Conservation (phyloP, 2,329 filamentous ascomycete genomes). For the Cordyceps militaris region DNA sequence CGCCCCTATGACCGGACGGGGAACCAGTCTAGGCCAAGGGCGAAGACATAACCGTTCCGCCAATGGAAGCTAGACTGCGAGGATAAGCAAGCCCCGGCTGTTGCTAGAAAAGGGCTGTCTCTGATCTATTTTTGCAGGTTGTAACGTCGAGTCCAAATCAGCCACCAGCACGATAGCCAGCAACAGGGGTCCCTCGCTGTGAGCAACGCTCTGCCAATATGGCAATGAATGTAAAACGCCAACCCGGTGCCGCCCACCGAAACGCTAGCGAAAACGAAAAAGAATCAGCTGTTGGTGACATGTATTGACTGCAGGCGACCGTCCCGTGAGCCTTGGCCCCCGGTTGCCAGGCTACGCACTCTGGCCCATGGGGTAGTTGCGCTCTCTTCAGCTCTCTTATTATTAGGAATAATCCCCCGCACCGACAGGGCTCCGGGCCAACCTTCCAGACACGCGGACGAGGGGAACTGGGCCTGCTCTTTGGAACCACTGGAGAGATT, state of each 20-base stretch:
- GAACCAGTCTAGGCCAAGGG: not conserved
- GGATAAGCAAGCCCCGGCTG: not conserved
- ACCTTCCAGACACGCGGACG: not conserved
- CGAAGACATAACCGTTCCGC: not conserved
- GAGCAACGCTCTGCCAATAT: not conserved
- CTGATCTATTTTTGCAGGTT: slow-evolving; percentile 8
- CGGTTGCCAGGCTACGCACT: not conserved
- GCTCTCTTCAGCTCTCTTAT: not conserved
- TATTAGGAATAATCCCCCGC: no score
- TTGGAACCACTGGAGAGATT: slow-evolving; percentile 8
- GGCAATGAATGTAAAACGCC: not conserved
- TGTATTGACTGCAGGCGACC: not conserved
- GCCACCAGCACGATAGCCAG: not conserved
- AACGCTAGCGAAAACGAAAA: not conserved
- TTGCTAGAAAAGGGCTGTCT: not conserved
- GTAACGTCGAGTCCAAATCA: slow-evolving; percentile 2
- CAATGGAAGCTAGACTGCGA: not conserved
- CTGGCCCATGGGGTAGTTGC: not conserved
- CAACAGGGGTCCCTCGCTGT: not conserved
- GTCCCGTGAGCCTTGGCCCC: not conserved
- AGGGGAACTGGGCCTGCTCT: not conserved
- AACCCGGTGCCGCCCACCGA: not conserved
- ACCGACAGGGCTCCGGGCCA: not conserved
- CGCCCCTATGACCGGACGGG: not conserved
- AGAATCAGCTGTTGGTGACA: slow-evolving; percentile 2